Evolutionary conservation across 2,329 filamentous ascomycete species (phyloP).

Genomic region (Pyrenochaeta sp.): DNA sequence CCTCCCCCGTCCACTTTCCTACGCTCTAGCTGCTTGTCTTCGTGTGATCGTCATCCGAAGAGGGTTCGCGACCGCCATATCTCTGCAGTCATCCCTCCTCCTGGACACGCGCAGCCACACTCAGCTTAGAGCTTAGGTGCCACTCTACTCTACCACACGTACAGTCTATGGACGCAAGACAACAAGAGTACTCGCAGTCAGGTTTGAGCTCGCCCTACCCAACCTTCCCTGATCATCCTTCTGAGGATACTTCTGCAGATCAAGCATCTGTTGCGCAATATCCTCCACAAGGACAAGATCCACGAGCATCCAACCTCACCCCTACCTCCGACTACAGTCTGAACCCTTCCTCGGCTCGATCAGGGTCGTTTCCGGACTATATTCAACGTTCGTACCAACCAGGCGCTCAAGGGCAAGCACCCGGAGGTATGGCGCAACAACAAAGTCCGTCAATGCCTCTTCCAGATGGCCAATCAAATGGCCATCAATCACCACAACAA

Average conservation of each 20-base stretch:
- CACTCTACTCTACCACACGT: slow-evolving; percentile 37
- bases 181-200: slow-evolving; percentile 62
- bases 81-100: slow-evolving; percentile 56
- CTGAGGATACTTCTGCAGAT: slow-evolving; percentile 88
- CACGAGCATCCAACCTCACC: slow-evolving; percentile 76
- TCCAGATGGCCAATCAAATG: slow-evolving; percentile 76
- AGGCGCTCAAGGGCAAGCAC: slow-evolving; percentile 74
- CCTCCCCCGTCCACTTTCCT: slow-evolving; percentile 32
- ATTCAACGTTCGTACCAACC: slow-evolving; percentile 82
- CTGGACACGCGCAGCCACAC: slow-evolving; percentile 47
- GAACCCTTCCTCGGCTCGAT: slow-evolving; percentile 77
- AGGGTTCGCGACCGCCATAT: slow-evolving; percentile 55
- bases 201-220: slow-evolving; percentile 63
- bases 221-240: slow-evolving; percentile 67
- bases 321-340: slow-evolving; percentile 89
- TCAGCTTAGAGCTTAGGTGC: slow-evolving; percentile 49
- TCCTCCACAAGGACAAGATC: slow-evolving; percentile 77
- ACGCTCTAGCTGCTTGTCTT: slow-evolving; percentile 34
- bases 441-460: slow-evolving; percentile 96
- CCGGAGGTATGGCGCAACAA: slow-evolving; percentile 97
- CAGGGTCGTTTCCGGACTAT: slow-evolving; percentile 86
- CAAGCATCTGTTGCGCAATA: slow-evolving; percentile 93
- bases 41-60: slow-evolving; percentile 43
- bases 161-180: slow-evolving; percentile 63
- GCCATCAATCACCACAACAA: slow-evolving; percentile 71